phyloP scores from a whole-genome alignment of 169 alveolate genomes.

The Theileria annulata region DNA sequence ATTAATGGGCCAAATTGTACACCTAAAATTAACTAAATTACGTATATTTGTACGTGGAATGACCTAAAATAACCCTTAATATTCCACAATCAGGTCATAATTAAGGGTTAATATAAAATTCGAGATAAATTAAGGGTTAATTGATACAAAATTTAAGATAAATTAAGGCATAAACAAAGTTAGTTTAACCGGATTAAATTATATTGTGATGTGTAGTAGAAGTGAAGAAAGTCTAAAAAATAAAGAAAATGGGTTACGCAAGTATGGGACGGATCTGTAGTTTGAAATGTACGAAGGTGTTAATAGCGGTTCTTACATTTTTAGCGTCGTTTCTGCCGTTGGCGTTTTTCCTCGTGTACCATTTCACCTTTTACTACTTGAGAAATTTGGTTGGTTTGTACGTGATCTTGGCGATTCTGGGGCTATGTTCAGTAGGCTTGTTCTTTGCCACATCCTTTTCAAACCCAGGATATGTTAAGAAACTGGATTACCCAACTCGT shows the following conservation, averaged over 20 bases:
- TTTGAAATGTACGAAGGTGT: constrained; percentile 15
- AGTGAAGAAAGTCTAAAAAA: neutral
- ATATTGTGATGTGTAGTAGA: neutral
- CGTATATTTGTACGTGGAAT: neutral
- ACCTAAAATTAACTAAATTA: neutral
- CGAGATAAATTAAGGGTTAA: neutral
- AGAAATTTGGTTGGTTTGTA: constrained; percentile 15
- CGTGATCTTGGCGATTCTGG: neutral
- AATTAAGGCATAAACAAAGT: neutral
- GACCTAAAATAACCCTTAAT: neutral
- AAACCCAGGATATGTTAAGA: constrained; percentile 54
- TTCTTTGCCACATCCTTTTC: constrained; percentile 28
- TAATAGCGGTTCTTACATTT: constrained; percentile 25
- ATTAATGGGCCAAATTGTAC: neutral
- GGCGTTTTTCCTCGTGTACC: constrained; percentile 24
- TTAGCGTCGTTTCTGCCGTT: constrained; percentile 32
- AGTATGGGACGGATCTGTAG: constrained; percentile 1
- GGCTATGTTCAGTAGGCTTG: constrained; percentile 20
- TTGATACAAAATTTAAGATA: neutral
- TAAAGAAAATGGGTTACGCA: constrained; percentile 3
- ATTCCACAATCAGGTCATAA: neutral
- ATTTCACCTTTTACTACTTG: constrained; percentile 17
- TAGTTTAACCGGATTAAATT: too few relatives aligned
- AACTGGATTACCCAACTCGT: constrained; percentile 28
- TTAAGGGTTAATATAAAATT: neutral